Base-by-base conservation (phyloP, 352 stramenopile genomes). In the Thalassiosira sp. region DNA sequence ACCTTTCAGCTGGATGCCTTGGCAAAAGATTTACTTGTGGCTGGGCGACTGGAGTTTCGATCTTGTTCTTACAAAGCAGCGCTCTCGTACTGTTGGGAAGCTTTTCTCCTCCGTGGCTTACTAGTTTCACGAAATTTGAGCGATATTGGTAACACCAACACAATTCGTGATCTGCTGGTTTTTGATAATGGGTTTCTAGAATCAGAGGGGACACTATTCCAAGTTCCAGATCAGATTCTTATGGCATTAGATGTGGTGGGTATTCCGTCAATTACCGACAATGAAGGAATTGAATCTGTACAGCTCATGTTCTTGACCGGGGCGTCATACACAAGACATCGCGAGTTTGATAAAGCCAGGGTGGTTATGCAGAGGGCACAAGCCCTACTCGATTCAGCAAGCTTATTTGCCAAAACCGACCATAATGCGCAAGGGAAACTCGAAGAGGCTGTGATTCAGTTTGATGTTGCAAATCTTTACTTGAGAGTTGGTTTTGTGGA, bases 71-170 rank as follows among this genome's bases (percentile, higher is more conserved):
- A 86, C 56, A 53, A 58, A 16, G 43, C 35, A 27, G 72, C 79
- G 33, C 57, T 86, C 27, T 86, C 79, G 5, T 82, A 82, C 48
- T 81, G 60, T 64, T 86, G 63, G 59, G 79, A 86, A 75, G 68
- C 67, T 65, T 20, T 86, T 37, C 57, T 81, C 20, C 52, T 86
- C 27, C 64, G 42, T 42, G n/a, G 43, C n/a, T 61, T 75, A 27
- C 42, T 77, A 0, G 46, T 54, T 60, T 56, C 35, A 37, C 61
- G 37, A 51, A 45, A 5, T 37, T 73, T 31, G 20, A 33, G 48
- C 45, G 45, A 63, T 51, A 6, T 37, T 48, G 43, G 43, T 49
- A 70, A 18, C 11, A 13, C 16, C 22, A 24, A 25, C 11, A 49
- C 60, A 64, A 49, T 71, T 51, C 37, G 18, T 46, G 51, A 71